Conservation (phyloP, 768 basidiomycete species). For the Suillus plorans region DNA sequence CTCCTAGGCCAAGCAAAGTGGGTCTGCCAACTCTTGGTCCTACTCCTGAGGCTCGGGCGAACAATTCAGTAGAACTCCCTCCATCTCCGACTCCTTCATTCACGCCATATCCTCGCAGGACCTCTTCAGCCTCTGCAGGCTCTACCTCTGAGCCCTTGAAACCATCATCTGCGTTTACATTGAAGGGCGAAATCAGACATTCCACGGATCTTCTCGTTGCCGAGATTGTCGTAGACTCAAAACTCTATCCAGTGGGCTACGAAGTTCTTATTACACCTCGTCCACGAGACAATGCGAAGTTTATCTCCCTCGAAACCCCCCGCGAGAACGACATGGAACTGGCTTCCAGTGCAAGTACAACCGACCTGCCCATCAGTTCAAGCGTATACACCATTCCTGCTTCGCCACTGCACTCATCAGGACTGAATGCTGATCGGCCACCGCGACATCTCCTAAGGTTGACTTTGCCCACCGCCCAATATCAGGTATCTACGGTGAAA, state of each 20-base stretch:
- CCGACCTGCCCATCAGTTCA: conserved; percentile 52
- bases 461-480: conserved; percentile 80
- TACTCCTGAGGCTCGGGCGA: conserved; percentile 16
- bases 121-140: conserved; percentile 27
- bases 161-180: conserved; percentile 53
- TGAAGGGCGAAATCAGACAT: conserved; percentile 59
- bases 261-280: conserved; percentile 47
- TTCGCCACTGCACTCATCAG: conserved; percentile 78
- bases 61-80: conserved; percentile 13
- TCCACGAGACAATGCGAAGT: conserved; percentile 38
- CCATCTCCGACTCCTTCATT: conserved; percentile 22
- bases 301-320: conserved; percentile 33
- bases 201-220: conserved; percentile 72
- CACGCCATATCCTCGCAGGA: conserved; percentile 15
- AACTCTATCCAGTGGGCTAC: conserved; percentile 78
- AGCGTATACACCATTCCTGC: conserved; percentile 76
- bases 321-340: conserved; percentile 15
- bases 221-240: conserved; percentile 81
- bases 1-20: conserved; percentile 42
- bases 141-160: conserved; percentile 37
- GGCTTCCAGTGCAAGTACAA: background rate
- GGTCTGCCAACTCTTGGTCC: conserved; percentile 20
- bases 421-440: conserved; percentile 49
- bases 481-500: conserved; percentile 68
- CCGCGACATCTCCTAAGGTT: conserved; percentile 76